These are phyloP conservation scores for Arabidopsis hybrid DNA, from an alignment of 441 rosid genomes.

Conservation along the genomic window DNA sequence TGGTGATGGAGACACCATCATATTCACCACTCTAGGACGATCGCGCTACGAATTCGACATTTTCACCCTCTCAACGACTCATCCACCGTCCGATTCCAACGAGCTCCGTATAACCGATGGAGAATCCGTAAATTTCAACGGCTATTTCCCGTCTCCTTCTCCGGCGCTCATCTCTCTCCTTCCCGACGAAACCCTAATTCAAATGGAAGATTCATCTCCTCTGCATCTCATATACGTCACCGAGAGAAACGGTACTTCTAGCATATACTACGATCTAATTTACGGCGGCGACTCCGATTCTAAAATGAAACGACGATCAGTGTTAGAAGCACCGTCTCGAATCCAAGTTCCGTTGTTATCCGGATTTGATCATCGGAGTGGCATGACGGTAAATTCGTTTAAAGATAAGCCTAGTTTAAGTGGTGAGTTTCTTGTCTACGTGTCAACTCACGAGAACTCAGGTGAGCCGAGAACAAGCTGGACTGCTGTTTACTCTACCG, in stretches of 20 bases:
- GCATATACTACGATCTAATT: slow-evolving; percentile 68
- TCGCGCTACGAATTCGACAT: slow-evolving; percentile 74
- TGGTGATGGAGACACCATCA: slow-evolving; percentile 52
- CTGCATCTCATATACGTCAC: slow-evolving; percentile 72
- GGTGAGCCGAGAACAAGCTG: slow-evolving; percentile 74
- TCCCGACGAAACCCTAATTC: slow-evolving; percentile 44
- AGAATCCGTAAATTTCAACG: slow-evolving; percentile 76
- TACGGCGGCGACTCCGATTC: slow-evolving; percentile 26
- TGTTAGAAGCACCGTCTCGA: slow-evolving; percentile 52
- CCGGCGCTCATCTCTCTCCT: slow-evolving; percentile 51
- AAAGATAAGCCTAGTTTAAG: slow-evolving; percentile 74
- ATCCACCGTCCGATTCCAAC: slow-evolving; percentile 42
- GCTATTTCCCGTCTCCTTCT: slow-evolving; percentile 70
- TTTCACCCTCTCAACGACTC: slow-evolving; percentile 55
- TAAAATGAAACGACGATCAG: slow-evolving; percentile 49
- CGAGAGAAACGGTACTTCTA: slow-evolving; percentile 68
- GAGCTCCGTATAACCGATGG: slow-evolving; percentile 80
- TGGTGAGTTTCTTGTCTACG: slow-evolving; percentile 68
- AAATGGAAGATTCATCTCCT: slow-evolving; percentile 39
- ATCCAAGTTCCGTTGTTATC: slow-evolving; percentile 63
- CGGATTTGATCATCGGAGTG: slow-evolving; percentile 37
- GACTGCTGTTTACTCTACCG: slow-evolving; percentile 84
- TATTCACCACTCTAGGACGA: slow-evolving; percentile 76
- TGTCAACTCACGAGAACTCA: slow-evolving; percentile 81
- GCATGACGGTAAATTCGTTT: slow-evolving; percentile 58